Base-by-base conservation (phyloP, 2,329 filamentous ascomycete species). In the Lecanoromycetidae sp. region DNA sequence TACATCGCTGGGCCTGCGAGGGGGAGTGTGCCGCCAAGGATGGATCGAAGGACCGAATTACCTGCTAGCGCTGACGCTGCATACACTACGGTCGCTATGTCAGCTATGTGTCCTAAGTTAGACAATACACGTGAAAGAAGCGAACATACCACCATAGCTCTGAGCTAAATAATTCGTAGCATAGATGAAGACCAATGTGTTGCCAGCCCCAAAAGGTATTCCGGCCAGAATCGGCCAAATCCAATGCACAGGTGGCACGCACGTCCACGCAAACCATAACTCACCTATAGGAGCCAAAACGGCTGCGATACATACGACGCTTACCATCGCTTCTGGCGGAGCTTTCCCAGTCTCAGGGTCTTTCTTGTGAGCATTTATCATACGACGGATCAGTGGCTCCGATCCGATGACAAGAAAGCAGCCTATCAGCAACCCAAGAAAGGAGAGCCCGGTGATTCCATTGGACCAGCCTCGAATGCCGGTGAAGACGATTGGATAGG, bases 201-300 rank as follows among this genome's bases (percentile, higher is more conserved):
- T 91, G 0, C 86, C 86, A 0, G 75, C 71, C 8, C 85, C 85
- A 56, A 91, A 93, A 0, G 82, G 82, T 5, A 93, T 74, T 0
- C 86, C 85, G 1, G 85, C 85, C 0, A 84, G 68, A 40, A 93
- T 81, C 1, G 85, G 82, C 17, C 78, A 71, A n/a, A 87, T 79
- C 82, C 84, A 93, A 60, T 86, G 87, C 26, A 93, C 85, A 0
- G 65, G 67, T 0, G 87, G 87, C 0, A 87, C 76, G 51, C 81
- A 87, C 0, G 87, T 94, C 87, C 87, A 94, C 0, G 84, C 79
- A 59, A 95, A 95, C 62, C 81, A 82, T 20, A 95, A 74, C 63
- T 94, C 82, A 13, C 87, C 88, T 3, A 85, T 62, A 0, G 87
- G 83, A 0, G 84, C 79, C 1, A 86, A 67, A 1, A 93, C 61